Base-by-base conservation (phyloP, 108 stramenopile genomes). In the Skeletonema menzelii region DNA sequence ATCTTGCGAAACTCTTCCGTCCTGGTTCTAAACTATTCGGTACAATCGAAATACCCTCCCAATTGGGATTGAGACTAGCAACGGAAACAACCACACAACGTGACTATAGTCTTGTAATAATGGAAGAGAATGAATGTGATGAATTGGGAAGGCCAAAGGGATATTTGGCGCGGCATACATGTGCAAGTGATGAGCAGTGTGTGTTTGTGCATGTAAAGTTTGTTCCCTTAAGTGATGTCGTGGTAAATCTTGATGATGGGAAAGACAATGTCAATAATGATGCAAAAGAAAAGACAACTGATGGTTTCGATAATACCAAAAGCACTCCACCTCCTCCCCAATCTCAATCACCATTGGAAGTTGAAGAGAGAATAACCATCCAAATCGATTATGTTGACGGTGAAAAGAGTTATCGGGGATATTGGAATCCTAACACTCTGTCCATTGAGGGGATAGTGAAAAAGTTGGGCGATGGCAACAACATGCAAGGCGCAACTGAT, bases 301-400 rank as follows among this genome's bases (percentile, higher is more conserved):
- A 53, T 10, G 27, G 49, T 49, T 30, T 8, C 2, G 19, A 15
- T 58, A 31, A 13, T 27, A 15, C 57, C 10, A n/a, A 15, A 0
- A 32, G 31, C 31, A 32, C 3, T 7, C 38, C 12, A 47, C 17
- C 46, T 53, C 20, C 49, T 53, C 49, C 49, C 49, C 49, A 53
- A 53, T 53, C 49, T 22, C 49, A 53, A 53, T 24, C 49, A 8
- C 49, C 49, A 53, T 53, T 38, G 49, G 34, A 27, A 55, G 12
- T 19, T 19, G 35, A 74, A 30, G 34, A 65, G 6, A 73, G 69
- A 44, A 42, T 73, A 27, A 73, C 79, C 27, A 73, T 80, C 46
- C 61, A 58, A 68, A 73, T 80, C 0, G 67, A 80, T 46, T 80
- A 80, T 35, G 46, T 61, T n/a, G 79, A 80, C 56, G 72, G 72